Base-by-base conservation (phyloP, 306 rosid genomes). In the Citrullus amarus region DNA sequence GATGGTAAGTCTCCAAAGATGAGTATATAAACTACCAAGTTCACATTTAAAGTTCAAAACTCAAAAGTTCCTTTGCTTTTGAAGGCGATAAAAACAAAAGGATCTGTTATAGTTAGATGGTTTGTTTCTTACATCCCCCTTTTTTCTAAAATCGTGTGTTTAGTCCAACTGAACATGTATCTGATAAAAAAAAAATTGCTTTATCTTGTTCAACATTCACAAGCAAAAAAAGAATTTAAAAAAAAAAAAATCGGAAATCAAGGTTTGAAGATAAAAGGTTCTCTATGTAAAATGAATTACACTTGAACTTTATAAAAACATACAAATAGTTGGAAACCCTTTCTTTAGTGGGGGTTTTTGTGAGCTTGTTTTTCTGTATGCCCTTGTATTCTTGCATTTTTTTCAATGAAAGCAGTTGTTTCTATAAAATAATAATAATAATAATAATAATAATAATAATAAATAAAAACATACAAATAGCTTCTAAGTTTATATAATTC, bases 1-100 rank as follows among this genome's bases (percentile, higher is more conserved):
- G 98, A 94, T 76, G 96, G 98, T 94, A 87, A 92, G 96, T 89
- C 75, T 82, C 20, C 59, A 68, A 3, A 50, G 76, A 56, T 62
- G 6, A 9, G 7, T 46, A 70, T 25, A 10, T 4, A 43, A 70
- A 70, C 5, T 11, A 46, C n/a, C n/a, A 14, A 46, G 3, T 6
- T 18, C 39, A 16, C 43, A 18, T 66, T 46, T 22, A 9, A 70
- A 7, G 34, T 46, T 44, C 39, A 70, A n/a, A 43, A 46, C 6
- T 46, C 17, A 41, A 10, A 68, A 68, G 5, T 43, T 20, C 4
- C 32, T 70, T 67, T 36, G 32, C 28, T 46, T 25, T 46, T 20
- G 7, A 70, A 46, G 38, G 5, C 2, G 12, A 20, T n/a, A 69
- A 66, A 66, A 17, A 44, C 70, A 18, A 44, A 22, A 44, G 13